phyloP scores from a whole-genome alignment of 73 alveolate species.

The Symbiodinium natans region DNA sequence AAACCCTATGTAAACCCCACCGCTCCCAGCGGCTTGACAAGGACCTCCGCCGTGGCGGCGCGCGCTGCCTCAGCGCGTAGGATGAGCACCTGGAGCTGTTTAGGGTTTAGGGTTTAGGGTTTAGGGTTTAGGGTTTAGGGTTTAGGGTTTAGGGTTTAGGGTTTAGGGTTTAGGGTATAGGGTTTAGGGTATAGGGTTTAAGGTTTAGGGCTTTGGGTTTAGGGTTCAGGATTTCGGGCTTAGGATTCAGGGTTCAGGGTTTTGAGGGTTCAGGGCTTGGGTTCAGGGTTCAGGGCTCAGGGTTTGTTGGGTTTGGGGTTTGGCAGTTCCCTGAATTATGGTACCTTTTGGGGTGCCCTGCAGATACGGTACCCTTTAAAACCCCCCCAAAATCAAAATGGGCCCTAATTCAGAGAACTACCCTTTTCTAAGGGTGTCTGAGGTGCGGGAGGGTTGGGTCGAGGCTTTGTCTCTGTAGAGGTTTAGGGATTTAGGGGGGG shows the following conservation, averaged over 20 bases:
- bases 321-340: background rate
- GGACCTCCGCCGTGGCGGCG: slow-evolving; percentile 62
- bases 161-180: too few species aligned
- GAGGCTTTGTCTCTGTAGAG: too few species aligned
- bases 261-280: too few species aligned
- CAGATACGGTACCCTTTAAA: too few species aligned
- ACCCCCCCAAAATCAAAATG: too few species aligned
- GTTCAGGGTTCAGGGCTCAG: background rate
- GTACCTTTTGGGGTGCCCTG: too few species aligned
- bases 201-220: too few species aligned
- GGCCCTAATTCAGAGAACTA: too few species aligned
- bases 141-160: background rate
- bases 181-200: too few species aligned
- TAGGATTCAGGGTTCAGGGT: background rate
- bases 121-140: background rate
- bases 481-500: too few species aligned
- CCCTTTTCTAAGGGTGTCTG: too few species aligned
- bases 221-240: background rate
- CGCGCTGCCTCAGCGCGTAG: slow-evolving; percentile 68
- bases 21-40: slow-evolving; percentile 11
- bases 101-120: background rate
- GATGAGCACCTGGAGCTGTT: slow-evolving; percentile 27
- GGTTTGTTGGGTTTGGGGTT: background rate
- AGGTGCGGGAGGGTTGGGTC: too few species aligned
- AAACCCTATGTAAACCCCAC: background rate